phyloP scores from a whole-genome alignment of 78 protist species.

The Goniomonas avonlea region DNA sequence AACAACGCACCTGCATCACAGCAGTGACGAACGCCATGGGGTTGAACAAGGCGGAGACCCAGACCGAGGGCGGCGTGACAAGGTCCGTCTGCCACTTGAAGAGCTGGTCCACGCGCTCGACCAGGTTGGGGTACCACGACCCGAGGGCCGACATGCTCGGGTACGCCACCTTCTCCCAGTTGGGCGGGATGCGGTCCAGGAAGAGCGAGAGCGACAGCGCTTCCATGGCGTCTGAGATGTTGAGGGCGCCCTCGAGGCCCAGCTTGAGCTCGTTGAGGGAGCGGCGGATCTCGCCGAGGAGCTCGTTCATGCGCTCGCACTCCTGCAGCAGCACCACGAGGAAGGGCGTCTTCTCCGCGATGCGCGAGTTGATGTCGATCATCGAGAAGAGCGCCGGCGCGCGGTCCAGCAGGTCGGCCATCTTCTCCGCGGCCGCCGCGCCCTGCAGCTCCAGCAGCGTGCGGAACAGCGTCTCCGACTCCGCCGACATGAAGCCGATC shows the following conservation, averaged over 20 bases:
- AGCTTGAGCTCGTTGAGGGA: slow-evolving; percentile 43
- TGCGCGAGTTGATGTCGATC: not conserved
- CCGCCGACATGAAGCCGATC: slow-evolving; percentile 38
- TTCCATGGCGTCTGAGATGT: slow-evolving; percentile 39
- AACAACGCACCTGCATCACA: slow-evolving; percentile 38
- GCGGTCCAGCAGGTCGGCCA: not conserved
- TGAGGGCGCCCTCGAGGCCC: slow-evolving; percentile 49
- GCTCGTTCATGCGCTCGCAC: slow-evolving; percentile 44
- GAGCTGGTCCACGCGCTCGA: not conserved
- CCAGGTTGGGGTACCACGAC: slow-evolving; percentile 40
- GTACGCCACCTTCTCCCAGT: slow-evolving; percentile 11
- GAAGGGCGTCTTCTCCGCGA: slow-evolving; percentile 21
- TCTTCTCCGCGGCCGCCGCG: not conserved
- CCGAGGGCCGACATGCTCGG: slow-evolving; percentile 33
- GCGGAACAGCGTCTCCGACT: slow-evolving; percentile 14
- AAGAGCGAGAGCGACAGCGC: not conserved
- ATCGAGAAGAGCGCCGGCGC: slow-evolving; percentile 27
- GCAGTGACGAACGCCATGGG: slow-evolving; percentile 61
- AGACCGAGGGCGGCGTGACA: slow-evolving; percentile 39
- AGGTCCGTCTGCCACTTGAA: not conserved
- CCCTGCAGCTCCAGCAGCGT: slow-evolving; percentile 32
- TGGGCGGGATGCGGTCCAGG: not conserved
- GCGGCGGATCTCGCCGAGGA: slow-evolving; percentile 27
- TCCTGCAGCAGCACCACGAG: slow-evolving; percentile 41
- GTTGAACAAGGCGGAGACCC: slow-evolving; percentile 52